Percentiles rank a stretch among this genome's conserved stretches.
These are phyloP conservation scores for Chaetomium cochliodes DNA, from an alignment of 495 filamentous ascomycete genomes.

Conservation along the genomic window DNA sequence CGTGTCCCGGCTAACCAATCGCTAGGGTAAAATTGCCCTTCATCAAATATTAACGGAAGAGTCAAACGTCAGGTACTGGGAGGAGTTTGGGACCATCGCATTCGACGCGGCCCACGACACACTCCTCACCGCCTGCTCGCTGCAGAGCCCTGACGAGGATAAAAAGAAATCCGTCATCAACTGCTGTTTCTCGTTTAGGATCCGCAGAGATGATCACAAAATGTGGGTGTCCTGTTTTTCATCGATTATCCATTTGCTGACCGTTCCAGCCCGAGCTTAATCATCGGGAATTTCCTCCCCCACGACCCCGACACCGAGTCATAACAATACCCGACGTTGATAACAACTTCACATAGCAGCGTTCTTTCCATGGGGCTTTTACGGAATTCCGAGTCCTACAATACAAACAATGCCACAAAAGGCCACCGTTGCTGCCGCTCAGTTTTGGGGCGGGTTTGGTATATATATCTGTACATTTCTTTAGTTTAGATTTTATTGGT, in stretches of 20 bases:
- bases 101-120: constrained; percentile 97
- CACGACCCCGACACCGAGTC: constrained; percentile 48
- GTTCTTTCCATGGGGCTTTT: neutral
- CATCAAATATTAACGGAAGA: constrained; percentile 96
- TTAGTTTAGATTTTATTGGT: neutral
- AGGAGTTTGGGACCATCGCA: constrained; percentile 97
- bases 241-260: neutral
- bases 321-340: constrained; percentile 13
- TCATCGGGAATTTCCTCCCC: constrained; percentile 95
- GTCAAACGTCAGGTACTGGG: constrained; percentile 95
- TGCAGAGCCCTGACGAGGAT: constrained; percentile 83
- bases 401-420: neutral
- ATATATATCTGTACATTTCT: neutral
- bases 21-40: constrained; percentile 85
- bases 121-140: constrained; percentile 87
- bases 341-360: neutral
- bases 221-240: constrained; percentile 61
- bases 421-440: neutral
- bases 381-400: neutral
- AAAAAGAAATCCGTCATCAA: constrained; percentile 72
- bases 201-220: constrained; percentile 89
- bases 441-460: neutral
- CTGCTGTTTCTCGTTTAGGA: constrained; percentile 98
- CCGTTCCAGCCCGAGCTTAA: constrained; percentile 73
- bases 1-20: constrained; percentile 5